Evolutionary conservation across 225 moss, liverwort and hornwort genomes (phyloP), one percentile per base, ranked within the genome.

Genomic region (Pseudoscleropodium purum): DNA sequence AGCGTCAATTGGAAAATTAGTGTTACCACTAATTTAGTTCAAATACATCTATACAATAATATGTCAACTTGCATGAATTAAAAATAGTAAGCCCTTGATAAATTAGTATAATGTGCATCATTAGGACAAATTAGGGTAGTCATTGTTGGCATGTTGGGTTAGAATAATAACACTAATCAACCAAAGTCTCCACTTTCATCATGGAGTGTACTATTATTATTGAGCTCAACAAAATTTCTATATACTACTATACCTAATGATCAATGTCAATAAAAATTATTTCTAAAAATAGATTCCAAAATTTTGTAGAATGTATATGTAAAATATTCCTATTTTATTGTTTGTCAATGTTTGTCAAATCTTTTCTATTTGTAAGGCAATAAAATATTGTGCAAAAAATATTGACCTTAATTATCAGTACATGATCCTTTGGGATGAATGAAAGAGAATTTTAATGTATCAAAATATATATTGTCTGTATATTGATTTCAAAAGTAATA

Each of bases 391-490:
- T 23, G 3, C 4, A 12, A 11, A 68, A 68, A n/a, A 68, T 5
- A 10, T 2, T 66, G 5, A 36, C 19, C n/a, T n/a, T 68, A 2
- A 21, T 37, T 68, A 11, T 37, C 0, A 0, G 4, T 37, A 37
- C 0, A 8, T 0, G 2, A 20, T 68, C 5, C 21, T 26, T 23
- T n/a, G 2, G 5, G 23, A 6, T 69, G 11, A 68, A 3, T n/a
- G 13, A 68, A 36, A 36, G 36, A 34, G 1, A 4, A 20, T 37
- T 67, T 37, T 1, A 20, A 68, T 68, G 23, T 20, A 66, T 36
- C 4, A 66, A 2, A 65, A 64, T 33, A 65, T 9, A 65, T 18
- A 5, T 34, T 51, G 13, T 36, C 10, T 18, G 18, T 19, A 10
- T 36, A 20, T 36, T 67, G 36, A 36, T 19, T 19, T 11, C 5